These are phyloP conservation scores for Chaetomium sp. DNA, from an alignment of 2,329 filamentous ascomycete genomes.

Conservation along the genomic window DNA sequence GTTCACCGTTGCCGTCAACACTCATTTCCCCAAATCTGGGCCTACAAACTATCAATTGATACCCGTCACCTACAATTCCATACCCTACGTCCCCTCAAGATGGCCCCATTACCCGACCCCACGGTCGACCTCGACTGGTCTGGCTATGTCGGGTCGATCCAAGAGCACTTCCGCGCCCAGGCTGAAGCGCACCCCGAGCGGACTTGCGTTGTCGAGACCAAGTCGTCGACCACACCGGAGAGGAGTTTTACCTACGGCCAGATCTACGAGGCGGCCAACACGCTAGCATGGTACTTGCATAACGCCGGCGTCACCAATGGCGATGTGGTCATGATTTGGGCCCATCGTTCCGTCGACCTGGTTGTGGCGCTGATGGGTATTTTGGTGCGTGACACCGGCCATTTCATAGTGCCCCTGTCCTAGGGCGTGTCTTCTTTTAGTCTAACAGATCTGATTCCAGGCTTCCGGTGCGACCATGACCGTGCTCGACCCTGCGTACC, in stretches of 20 bases:
- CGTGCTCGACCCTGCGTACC: constrained; percentile 75
- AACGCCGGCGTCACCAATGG: constrained; percentile 66
- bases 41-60: background rate
- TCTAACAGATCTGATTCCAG: constrained; percentile 15
- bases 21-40: background rate
- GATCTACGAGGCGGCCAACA: constrained; percentile 79
- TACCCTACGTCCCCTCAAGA: constrained; percentile 7
- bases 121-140: constrained; percentile 62
- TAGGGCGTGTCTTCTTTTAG: background rate
- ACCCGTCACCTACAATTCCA: background rate
- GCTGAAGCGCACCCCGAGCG: constrained; percentile 60
- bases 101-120: constrained; percentile 48
- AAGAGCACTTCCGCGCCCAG: constrained; percentile 62
- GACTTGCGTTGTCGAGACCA: constrained; percentile 45
- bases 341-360: constrained; percentile 67
- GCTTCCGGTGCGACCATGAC: constrained; percentile 55
- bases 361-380: constrained; percentile 71
- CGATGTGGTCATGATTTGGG: constrained; percentile 91
- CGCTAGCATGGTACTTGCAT: constrained; percentile 71
- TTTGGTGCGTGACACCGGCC: constrained; percentile 34
- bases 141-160: constrained; percentile 53
- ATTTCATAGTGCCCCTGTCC: too few species aligned
- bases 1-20: background rate
- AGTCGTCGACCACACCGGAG: constrained; percentile 42
- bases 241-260: constrained; percentile 75